These are phyloP conservation scores for Leccinum arenicola DNA, from an alignment of 768 basidiomycete species.

Conservation along the genomic window DNA sequence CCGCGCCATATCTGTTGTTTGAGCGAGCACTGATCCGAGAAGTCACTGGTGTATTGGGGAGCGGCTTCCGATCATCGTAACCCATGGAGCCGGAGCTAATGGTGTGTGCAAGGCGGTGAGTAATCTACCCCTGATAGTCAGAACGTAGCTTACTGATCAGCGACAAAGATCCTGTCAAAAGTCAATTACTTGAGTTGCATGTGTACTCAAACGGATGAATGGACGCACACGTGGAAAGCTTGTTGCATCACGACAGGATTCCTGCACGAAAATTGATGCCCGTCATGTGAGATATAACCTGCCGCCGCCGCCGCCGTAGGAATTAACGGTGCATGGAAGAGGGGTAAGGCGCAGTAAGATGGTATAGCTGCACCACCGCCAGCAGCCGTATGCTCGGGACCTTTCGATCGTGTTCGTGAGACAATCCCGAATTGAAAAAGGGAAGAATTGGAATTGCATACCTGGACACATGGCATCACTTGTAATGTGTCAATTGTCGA, in stretches of 20 bases:
- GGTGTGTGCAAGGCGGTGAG: neutral
- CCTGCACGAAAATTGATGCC: conserved; percentile 51
- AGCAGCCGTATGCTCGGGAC: conserved; percentile 47
- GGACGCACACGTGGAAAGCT: conserved; percentile 58
- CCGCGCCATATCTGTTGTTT: conserved; percentile 56
- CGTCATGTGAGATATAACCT: conserved; percentile 55
- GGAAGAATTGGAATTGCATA: conserved; percentile 18
- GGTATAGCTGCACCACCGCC: conserved; percentile 40
- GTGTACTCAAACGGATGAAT: neutral
- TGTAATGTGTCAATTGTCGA: neutral
- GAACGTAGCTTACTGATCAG: conserved; percentile 39
- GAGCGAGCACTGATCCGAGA: conserved; percentile 34
- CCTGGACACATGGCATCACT: conserved; percentile 55
- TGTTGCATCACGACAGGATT: conserved; percentile 52
- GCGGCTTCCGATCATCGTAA: conserved; percentile 39
- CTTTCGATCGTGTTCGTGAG: conserved; percentile 31
- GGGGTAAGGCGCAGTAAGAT: conserved; percentile 52
- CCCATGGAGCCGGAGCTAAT: conserved; percentile 53
- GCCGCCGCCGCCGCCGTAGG: conserved; percentile 27
- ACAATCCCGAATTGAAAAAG: neutral
- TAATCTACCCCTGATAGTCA: neutral
- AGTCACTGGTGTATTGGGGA: conserved; percentile 41
- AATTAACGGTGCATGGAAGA: conserved; percentile 45
- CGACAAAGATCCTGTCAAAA: conserved; percentile 47
- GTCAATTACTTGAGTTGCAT: neutral